phyloP scores from a whole-genome alignment of 345 rosid genomes.

The Mangifera indica region DNA sequence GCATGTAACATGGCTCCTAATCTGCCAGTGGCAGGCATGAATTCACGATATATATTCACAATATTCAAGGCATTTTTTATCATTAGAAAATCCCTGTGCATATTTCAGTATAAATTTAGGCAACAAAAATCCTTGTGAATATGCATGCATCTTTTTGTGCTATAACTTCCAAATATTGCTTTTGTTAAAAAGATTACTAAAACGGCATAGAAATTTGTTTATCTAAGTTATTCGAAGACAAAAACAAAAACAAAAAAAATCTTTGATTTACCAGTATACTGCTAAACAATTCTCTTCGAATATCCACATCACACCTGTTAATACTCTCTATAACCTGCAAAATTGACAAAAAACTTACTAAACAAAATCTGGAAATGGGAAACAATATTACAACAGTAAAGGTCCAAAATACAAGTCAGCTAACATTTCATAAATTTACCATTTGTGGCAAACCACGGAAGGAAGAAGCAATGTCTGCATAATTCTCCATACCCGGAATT shows the following conservation, averaged over 20 bases:
- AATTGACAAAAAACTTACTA: conserved; percentile 9
- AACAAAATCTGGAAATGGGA: background rate
- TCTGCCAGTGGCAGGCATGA: background rate
- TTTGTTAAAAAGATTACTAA: background rate
- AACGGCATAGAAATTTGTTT: background rate
- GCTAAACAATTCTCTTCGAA: conserved; percentile 89
- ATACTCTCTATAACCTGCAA: conserved; percentile 92
- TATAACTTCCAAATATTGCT: background rate
- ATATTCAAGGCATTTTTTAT: background rate
- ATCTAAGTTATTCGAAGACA: background rate
- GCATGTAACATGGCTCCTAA: conserved; percentile 2
- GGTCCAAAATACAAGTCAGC: background rate
- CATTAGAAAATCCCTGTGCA: background rate
- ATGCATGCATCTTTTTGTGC: background rate
- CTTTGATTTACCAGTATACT: conserved; percentile 69
- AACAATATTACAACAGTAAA: background rate
- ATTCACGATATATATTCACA: background rate
- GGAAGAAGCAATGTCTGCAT: conserved; percentile 50
- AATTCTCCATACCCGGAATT: conserved; percentile 84
- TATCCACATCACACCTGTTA: conserved; percentile 89
- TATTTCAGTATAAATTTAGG: background rate
- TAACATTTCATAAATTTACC: conserved; percentile 44
- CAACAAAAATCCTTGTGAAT: too few relatives aligned
- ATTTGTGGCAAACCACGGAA: conserved; percentile 93
- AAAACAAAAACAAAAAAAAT: background rate